phyloP scores from a whole-genome alignment of 1,139 yeast species.

The Magnusiomyces ingens region DNA sequence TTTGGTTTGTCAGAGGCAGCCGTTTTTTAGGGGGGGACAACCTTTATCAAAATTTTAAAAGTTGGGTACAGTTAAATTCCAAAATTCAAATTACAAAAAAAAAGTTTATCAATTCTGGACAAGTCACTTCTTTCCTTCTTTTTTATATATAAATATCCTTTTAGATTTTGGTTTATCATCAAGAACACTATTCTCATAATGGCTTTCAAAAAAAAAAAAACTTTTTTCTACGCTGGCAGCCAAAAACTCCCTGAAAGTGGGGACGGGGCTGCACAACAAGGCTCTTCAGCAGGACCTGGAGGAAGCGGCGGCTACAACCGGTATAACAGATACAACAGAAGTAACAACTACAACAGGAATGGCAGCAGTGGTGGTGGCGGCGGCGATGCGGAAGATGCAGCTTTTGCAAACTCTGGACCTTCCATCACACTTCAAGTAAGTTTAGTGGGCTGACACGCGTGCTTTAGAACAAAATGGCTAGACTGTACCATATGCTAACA shows the following conservation, averaged over 20 bases:
- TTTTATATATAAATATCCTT: no score
- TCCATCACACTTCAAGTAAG: conserved; percentile 12
- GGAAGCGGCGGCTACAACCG: not conserved
- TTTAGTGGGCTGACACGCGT: not conserved
- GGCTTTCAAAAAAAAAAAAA: conserved; percentile 5
- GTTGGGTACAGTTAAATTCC: no score
- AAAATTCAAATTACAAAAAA: no score
- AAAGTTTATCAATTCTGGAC: no score
- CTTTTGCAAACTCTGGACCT: conserved; percentile 9
- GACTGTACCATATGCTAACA: not conserved
- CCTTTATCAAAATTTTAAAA: no score
- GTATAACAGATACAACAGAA: conserved; percentile 5
- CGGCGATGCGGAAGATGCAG: conserved; percentile 5
- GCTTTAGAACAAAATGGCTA: not conserved
- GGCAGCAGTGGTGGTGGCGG: conserved; percentile 1
- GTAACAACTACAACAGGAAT: conserved; percentile 2
- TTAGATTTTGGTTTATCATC: no score
- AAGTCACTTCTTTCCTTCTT: no score
- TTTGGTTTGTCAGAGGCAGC: no score
- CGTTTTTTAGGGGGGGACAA: no score
- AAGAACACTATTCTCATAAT: not conserved
- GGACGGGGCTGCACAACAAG: not conserved
- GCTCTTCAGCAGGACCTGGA: not conserved
- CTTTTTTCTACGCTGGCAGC: conserved; percentile 4
- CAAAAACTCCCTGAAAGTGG: conserved; percentile 4